A percentile compares a stretch with the other conserved stretches of the same genome.
Evolutionary conservation across 2,329 filamentous ascomycete species (phyloP).

Genomic region (Diaporthe citri): DNA sequence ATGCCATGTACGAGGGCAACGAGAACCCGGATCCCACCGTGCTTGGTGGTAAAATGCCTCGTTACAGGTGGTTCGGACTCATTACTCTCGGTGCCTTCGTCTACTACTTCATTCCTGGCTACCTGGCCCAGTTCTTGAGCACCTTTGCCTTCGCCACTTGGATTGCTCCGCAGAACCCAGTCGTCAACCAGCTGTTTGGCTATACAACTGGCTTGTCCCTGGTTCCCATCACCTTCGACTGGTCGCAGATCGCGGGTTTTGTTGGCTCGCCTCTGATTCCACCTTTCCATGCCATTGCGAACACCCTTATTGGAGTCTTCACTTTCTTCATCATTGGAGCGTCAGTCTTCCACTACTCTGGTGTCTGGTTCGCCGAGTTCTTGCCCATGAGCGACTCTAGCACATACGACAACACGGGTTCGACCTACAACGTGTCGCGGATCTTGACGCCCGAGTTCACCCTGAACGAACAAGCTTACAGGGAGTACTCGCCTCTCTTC

Average conservation of each 20-base stretch:
- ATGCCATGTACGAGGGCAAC: constrained; percentile 77
- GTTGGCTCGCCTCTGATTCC: constrained; percentile 77
- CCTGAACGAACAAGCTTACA: constrained; percentile 73
- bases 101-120: constrained; percentile 79
- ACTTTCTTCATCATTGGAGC: constrained; percentile 73
- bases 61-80: constrained; percentile 74
- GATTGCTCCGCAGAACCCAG: constrained; percentile 75
- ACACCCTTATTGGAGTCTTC: constrained; percentile 77
- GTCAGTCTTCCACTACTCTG: constrained; percentile 73
- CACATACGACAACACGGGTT: constrained; percentile 79
- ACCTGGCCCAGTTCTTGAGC: constrained; percentile 76
- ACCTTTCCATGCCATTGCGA: constrained; percentile 80
- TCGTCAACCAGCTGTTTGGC: constrained; percentile 81
- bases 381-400: constrained; percentile 77
- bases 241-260: constrained; percentile 79
- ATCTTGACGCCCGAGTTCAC: constrained; percentile 73
- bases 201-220: constrained; percentile 76
- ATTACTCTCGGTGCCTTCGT: constrained; percentile 69
- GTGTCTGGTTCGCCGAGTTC: constrained; percentile 73
- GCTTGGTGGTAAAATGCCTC: constrained; percentile 74
- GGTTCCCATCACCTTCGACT: constrained; percentile 81
- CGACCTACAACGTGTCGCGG: constrained; percentile 72
- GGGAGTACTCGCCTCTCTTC: constrained; percentile 76
- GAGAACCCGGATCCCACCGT: constrained; percentile 63
- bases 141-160: constrained; percentile 80